phyloP scores from a whole-genome alignment of 164 flowering plant genomes.

The Magnolia kwangsiensis region DNA sequence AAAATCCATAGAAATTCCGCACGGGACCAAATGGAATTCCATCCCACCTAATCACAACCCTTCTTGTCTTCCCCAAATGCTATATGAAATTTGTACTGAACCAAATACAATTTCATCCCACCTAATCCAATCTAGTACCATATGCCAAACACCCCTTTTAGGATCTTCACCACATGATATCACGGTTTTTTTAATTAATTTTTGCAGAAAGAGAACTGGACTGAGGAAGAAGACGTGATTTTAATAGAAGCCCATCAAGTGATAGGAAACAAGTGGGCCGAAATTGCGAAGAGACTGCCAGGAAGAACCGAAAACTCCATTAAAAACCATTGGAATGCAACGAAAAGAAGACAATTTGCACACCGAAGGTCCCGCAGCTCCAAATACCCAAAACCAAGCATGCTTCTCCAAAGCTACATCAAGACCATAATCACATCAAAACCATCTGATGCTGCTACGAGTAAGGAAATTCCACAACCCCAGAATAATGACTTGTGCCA shows the following conservation, averaged over 20 bases:
- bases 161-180: no score
- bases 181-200: not conserved
- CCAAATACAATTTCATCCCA: no score
- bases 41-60: no score
- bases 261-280: constrained; percentile 92
- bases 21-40: no score
- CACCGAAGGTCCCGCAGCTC: constrained; percentile 48
- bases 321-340: constrained; percentile 92
- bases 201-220: constrained; percentile 76
- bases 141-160: no score
- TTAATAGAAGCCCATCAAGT: constrained; percentile 57
- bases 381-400: constrained; percentile 41
- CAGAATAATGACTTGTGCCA: not conserved
- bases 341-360: constrained; percentile 68
- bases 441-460: not conserved
- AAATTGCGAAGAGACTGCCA: constrained; percentile 69
- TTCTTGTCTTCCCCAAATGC: no score
- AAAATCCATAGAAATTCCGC: no score
- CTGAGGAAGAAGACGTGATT: constrained; percentile 64
- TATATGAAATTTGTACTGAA: no score
- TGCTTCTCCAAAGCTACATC: constrained; percentile 70
- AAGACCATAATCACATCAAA: constrained; percentile 39
- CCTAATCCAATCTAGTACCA: no score
- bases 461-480: not conserved
- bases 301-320: constrained; percentile 89